A percentile compares a stretch with the other conserved stretches of the same genome.
phyloP scores from a whole-genome alignment of 345 rosid genomes.

The Salix purpurea region DNA sequence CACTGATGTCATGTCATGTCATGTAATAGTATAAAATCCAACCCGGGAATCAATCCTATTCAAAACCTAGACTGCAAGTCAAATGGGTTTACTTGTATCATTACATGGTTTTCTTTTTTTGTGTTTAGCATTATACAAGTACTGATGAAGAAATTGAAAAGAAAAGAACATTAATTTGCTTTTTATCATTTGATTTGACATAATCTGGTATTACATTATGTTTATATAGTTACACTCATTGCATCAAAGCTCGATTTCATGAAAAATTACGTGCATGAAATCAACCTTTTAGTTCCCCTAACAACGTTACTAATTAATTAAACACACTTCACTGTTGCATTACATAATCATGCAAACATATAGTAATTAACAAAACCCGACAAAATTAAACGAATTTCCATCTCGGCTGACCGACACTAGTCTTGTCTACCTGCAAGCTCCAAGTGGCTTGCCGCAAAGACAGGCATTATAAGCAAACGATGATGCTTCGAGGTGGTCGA shows the following conservation, averaged over 20 bases:
- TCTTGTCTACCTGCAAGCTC: constrained; percentile 35
- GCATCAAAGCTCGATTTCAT: neutral
- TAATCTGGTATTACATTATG: neutral
- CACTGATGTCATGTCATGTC: no score
- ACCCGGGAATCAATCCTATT: no score
- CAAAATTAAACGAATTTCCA: neutral
- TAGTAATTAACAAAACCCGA: neutral
- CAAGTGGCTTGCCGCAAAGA: constrained; percentile 75
- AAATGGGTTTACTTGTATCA: no score
- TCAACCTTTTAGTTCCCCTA: neutral
- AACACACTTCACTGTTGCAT: neutral
- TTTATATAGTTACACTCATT: neutral
- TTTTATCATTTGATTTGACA: neutral
- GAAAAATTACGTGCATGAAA: constrained; percentile 12
- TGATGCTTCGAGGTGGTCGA: constrained; percentile 78
- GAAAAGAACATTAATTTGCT: neutral
- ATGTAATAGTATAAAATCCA: no score
- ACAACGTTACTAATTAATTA: neutral
- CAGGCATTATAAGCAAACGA: constrained; percentile 68
- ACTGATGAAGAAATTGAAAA: neutral
- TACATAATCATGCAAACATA: neutral
- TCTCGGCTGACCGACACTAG: neutral
- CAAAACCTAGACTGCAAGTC: no score
- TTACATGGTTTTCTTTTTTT: no score
- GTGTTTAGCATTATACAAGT: neutral